Evolutionary conservation across 768 basidiomycete genomes (phyloP), one percentile per base, ranked within the genome.

Genomic region (Boletus reticulatus): DNA sequence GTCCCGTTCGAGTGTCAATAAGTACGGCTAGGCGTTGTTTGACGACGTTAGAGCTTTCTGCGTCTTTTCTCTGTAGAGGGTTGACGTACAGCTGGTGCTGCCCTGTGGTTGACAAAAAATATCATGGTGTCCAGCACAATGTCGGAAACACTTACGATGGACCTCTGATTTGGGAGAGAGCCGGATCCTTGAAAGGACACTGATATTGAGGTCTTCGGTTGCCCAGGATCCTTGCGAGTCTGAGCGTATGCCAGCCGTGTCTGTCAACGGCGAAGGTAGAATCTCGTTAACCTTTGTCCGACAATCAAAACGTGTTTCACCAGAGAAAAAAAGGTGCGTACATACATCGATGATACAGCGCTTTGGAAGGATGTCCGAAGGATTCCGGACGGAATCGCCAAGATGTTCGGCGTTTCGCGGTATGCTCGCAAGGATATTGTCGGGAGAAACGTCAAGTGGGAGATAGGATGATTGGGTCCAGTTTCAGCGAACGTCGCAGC

Each of bases 401-500:
- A 2, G 10, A 37, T 20, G 16, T 13, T 12, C 16, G 10, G 20
- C 7, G 8, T 45, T 10, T 37, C 22, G 14, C 2, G 55, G 45
- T 24, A 46, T 10, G 1, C 31, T 44, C 13, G 57, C 36, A 14
- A 58, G 55, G n/a, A 4, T 32, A n/a, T 58, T 36, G 19, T 57
- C 4, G 12, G 38, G 38, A 36, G 57, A 58, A 45, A 58, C 22
- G 24, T 43, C 43, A 1, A 57, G 22, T 6, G 45, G 55, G 37
- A 42, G 34, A 22, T 19, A 55, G 7, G 48, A 38, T 50, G 48
- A 14, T 16, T 49, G 43, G 29, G 16, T 22, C 43, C 57, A 37
- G 57, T 57, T 10, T 58, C 48, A 16, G 32, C 2, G 44, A 57
- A 57, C 6, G 48, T 50, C 6, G 31, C 37, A 37, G 55, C 45